Evolutionary conservation across 2,329 filamentous ascomycete species (phyloP), one percentile per base, ranked within the genome.

Genomic region (Ceratocystis ficicola): DNA sequence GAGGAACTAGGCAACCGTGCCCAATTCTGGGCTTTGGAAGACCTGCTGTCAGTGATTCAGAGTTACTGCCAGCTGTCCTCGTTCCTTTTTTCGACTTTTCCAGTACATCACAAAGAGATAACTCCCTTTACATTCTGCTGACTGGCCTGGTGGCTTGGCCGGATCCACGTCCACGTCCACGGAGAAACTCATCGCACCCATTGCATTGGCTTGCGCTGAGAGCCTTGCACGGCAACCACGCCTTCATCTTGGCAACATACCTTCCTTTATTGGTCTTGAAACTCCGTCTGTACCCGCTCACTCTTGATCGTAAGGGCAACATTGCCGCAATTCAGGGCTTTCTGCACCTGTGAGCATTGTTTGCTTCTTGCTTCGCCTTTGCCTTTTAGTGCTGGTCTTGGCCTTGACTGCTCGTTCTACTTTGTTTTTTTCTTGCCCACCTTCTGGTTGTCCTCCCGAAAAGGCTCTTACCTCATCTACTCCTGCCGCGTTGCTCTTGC

Each of bases 31-130:
- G 22, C 59, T 61, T 67, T 62, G 61, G 62, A 52, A 60, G 65
- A 69, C 64, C 64, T 67, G 52, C 63, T 67, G 66, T 50, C 63
- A 67, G 66, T 67, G 66, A 67, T 67, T 67, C 66, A 67, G 66
- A 67, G 66, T 61, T 67, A 62, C 66, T 63, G 66, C 28, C 63
- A 65, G 63, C 57, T 63, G 64, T 65, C 62, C 63, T 67, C 25
- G 57, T 67, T 65, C 66, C 63, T 65, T 65, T 67, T 62, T 46
- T 65, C 57, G 41, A 63, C 62, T 65, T 67, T 67, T 65, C 36
- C 63, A 32, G 66, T 67, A 67, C 63, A 67, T 62, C 22, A 36
- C 36, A 20, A 28, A 44, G 52, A 44, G 22, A 59, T 55, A 46
- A 12, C 41, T 44, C 22, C 52, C 36, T 48, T 25, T n/a, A 25